A percentile compares a stretch with the other conserved stretches of the same genome.
Evolutionary conservation across 768 basidiomycete genomes (phyloP).

Genomic region (Mycena metata): DNA sequence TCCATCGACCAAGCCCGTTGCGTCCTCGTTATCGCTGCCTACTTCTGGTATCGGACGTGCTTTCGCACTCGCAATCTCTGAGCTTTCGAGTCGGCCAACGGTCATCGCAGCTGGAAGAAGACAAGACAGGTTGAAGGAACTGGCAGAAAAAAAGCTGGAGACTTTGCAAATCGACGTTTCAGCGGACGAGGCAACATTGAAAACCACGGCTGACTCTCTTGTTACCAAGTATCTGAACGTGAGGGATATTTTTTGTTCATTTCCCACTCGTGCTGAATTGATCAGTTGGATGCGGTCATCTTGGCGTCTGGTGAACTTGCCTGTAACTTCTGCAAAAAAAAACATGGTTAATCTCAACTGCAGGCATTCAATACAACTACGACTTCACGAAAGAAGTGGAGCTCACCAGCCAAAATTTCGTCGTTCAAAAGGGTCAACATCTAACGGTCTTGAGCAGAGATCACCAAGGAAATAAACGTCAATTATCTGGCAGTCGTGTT

Average conservation of each 20-base stretch:
- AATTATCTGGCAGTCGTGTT: conserved; percentile 69
- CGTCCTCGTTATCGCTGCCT: conserved; percentile 68
- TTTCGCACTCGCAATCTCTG: conserved; percentile 64
- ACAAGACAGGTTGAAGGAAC: conserved; percentile 65
- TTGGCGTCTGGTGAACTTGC: conserved; percentile 55
- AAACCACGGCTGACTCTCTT: conserved; percentile 56
- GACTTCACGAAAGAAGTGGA: conserved; percentile 61
- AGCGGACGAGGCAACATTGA: conserved; percentile 52
- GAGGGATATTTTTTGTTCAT: conserved; percentile 31
- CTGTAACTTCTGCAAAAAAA: no score
- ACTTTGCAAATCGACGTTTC: conserved; percentile 61
- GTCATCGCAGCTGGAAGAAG: conserved; percentile 50
- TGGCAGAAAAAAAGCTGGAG: conserved; percentile 55
- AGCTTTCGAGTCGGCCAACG: conserved; percentile 56
- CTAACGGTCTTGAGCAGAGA: conserved; percentile 46
- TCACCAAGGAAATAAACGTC: conserved; percentile 62
- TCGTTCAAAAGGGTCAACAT: not conserved
- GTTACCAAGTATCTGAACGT: conserved; percentile 65
- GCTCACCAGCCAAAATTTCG: conserved; percentile 45
- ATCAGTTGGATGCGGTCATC: conserved; percentile 68
- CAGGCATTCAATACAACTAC: conserved; percentile 62
- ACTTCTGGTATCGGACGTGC: conserved; percentile 71
- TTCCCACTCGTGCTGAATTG: not conserved
- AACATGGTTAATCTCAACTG: not conserved
- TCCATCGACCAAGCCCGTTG: conserved; percentile 63